phyloP scores from a whole-genome alignment of 768 basidiomycete genomes.

The Leccinum olivaceopallidum region DNA sequence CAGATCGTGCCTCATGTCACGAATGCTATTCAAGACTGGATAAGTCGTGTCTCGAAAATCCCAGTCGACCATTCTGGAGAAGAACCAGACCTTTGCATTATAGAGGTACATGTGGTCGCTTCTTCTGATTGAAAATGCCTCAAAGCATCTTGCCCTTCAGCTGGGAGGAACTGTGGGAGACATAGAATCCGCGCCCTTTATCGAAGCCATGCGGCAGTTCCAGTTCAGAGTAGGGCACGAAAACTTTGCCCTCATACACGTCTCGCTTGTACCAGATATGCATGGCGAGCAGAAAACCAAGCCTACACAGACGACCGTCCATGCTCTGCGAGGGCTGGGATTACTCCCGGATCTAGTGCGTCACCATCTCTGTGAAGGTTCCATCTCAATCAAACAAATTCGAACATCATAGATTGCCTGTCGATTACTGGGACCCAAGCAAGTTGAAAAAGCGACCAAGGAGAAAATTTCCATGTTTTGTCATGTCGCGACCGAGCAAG shows the following conservation, averaged over 20 bases:
- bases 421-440: slow-evolving; percentile 76
- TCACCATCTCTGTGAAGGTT: slow-evolving; percentile 4
- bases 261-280: slow-evolving; percentile 97
- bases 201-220: slow-evolving; percentile 99
- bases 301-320: slow-evolving; percentile 96
- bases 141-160: slow-evolving; percentile 38
- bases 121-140: slow-evolving; percentile 4
- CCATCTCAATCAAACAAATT: background rate
- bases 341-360: slow-evolving; percentile 88
- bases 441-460: slow-evolving; percentile 83
- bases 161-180: slow-evolving; percentile 98
- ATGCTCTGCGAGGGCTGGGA: slow-evolving; percentile 89
- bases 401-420: slow-evolving; percentile 76
- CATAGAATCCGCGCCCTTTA: slow-evolving; percentile 97
- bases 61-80: slow-evolving; percentile 94
- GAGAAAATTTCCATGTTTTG: slow-evolving; percentile 99
- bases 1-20: slow-evolving; percentile 97
- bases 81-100: slow-evolving; percentile 94
- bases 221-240: slow-evolving; percentile 97
- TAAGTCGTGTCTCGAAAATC: slow-evolving; percentile 90
- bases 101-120: slow-evolving; percentile 66
- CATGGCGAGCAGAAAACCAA: slow-evolving; percentile 99
- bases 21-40: slow-evolving; percentile 98
- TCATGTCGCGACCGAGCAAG: slow-evolving; percentile 86
- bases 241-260: slow-evolving; percentile 96